Evolutionary conservation across 23 red algal species (phyloP).

Genomic region (Chondrus crispus): DNA sequence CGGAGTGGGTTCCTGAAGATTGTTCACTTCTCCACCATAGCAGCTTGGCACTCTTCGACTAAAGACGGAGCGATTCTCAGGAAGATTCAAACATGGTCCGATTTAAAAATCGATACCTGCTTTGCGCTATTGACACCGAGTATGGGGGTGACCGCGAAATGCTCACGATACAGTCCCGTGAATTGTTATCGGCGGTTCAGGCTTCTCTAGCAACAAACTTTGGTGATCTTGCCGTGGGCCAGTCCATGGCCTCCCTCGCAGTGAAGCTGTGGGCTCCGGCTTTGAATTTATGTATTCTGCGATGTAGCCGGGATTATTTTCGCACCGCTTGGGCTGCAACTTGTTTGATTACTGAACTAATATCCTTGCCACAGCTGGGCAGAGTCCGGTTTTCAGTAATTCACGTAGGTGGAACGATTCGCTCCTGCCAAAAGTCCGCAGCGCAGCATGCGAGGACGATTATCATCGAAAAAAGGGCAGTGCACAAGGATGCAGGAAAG

Average conservation of each 20-base stretch:
- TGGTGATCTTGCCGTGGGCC: constrained; percentile 54
- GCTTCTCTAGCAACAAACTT: constrained; percentile 52
- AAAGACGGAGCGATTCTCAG: too few species aligned
- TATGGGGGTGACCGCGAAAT: background rate
- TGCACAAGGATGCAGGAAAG: background rate
- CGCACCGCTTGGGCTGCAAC: constrained; percentile 38
- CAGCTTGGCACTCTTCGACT: too few species aligned
- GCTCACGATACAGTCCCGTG: background rate
- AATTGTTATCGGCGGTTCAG: constrained; percentile 24
- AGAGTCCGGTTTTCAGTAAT: constrained; percentile 22
- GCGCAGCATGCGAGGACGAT: constrained; percentile 13
- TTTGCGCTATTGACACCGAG: constrained; percentile 45
- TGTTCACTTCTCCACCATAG: too few species aligned
- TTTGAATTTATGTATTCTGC: constrained; percentile 33
- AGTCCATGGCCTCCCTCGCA: constrained; percentile 14
- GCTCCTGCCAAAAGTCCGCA: constrained; percentile 47
- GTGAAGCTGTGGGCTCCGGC: constrained; percentile 64
- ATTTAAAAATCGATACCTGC: constrained; percentile 55
- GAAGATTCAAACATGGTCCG: constrained; percentile 47
- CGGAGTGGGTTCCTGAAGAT: too few species aligned
- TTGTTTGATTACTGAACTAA: constrained; percentile 12
- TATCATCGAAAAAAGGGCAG: background rate
- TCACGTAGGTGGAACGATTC: constrained; percentile 62
- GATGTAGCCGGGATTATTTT: constrained; percentile 43
- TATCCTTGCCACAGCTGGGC: background rate